Evolutionary conservation across 148 eudicot species (phyloP).

Genomic region (Spergularia bocconei): DNA sequence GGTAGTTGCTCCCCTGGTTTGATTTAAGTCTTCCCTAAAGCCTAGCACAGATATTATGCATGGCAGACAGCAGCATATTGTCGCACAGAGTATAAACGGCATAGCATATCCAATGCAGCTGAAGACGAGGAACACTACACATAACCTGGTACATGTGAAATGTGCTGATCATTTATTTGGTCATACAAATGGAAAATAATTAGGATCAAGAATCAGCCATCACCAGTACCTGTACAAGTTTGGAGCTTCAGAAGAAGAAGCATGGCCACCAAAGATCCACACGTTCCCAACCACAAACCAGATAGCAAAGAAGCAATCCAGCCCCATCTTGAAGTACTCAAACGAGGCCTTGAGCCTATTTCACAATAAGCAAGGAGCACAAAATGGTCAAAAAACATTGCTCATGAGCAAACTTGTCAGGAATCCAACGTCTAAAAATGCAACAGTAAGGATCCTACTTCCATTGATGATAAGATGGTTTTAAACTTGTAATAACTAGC

Average conservation of each 20-base stretch:
- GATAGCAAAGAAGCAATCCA: conserved; percentile 96
- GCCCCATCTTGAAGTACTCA: conserved; percentile 84
- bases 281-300: conserved; percentile 99
- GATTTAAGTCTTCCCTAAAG: conserved; percentile 75
- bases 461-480: not conserved
- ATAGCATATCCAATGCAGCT: conserved; percentile 95
- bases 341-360: conserved; percentile 68
- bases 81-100: conserved; percentile 94
- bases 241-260: conserved; percentile 84
- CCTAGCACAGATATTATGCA: conserved; percentile 88
- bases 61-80: conserved; percentile 95
- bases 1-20: conserved; percentile 77
- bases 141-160: conserved; percentile 51
- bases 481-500: not conserved
- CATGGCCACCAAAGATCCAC: conserved; percentile 96
- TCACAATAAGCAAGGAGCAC: conserved; percentile 16
- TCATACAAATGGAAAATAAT: conserved; percentile 6
- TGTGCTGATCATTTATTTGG: conserved; percentile 15
- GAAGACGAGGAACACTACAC: conserved; percentile 80
- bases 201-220: conserved; percentile 6
- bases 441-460: not conserved
- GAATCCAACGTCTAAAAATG: not conserved
- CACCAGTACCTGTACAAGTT: conserved; percentile 74
- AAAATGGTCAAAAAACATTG: not conserved
- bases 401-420: not conserved